These are phyloP conservation scores for Mycena kentingensis DNA, from an alignment of 768 basidiomycete species.

Conservation along the genomic window DNA sequence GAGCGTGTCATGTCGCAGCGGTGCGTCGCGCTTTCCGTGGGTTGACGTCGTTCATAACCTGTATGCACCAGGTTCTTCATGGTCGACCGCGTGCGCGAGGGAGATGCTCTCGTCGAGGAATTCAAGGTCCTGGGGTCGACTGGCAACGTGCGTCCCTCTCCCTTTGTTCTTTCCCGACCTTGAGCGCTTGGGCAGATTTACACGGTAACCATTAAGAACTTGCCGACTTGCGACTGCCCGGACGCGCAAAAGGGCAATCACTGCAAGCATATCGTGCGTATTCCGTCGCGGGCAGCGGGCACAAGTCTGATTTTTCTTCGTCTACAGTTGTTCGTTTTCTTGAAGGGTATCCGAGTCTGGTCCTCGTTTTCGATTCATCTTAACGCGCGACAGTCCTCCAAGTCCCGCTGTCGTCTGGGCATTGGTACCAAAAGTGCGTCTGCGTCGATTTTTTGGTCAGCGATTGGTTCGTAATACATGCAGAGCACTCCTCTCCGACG, in stretches of 20 bases:
- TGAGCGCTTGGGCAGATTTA: slow-evolving; percentile 49
- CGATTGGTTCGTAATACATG: not conserved
- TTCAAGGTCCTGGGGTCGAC: slow-evolving; percentile 79
- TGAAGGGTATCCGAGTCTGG: slow-evolving; percentile 51
- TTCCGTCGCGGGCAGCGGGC: not conserved
- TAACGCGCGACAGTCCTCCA: slow-evolving; percentile 55
- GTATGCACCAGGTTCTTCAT: slow-evolving; percentile 82
- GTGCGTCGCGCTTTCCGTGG: no score
- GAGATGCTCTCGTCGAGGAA: slow-evolving; percentile 54
- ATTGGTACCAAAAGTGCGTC: slow-evolving; percentile 75
- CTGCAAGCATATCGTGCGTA: slow-evolving; percentile 78
- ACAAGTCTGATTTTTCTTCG: slow-evolving; percentile 3
- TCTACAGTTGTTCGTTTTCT: slow-evolving; percentile 70
- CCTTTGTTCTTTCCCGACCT: not conserved
- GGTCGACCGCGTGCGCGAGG: slow-evolving; percentile 61
- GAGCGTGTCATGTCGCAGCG: slow-evolving; percentile 55
- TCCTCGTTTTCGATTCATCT: not conserved
- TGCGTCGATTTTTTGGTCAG: not conserved
- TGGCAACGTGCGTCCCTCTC: slow-evolving; percentile 58
- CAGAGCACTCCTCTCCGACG: slow-evolving; percentile 67
- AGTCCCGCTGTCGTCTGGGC: slow-evolving; percentile 51
- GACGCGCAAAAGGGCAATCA: slow-evolving; percentile 77
- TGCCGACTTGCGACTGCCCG: slow-evolving; percentile 73
- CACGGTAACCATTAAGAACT: slow-evolving; percentile 61
- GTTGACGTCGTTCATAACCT: no score